phyloP scores from a whole-genome alignment of 2,329 filamentous ascomycete species.

The Tolypocladium ovalisporum region DNA sequence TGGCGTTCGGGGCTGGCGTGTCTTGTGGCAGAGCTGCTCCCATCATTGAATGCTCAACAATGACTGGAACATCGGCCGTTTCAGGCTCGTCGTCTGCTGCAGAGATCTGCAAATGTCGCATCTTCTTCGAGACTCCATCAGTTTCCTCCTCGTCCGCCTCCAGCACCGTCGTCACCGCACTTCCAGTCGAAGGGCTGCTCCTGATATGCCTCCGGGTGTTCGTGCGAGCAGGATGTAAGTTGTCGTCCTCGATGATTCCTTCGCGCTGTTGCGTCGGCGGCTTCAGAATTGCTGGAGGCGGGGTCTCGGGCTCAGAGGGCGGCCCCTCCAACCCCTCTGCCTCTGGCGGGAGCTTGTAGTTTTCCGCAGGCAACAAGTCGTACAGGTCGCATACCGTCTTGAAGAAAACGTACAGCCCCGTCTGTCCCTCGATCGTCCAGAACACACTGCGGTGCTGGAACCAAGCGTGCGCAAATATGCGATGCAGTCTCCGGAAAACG shows the following conservation, averaged over 20 bases:
- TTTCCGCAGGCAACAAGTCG: conserved; percentile 79
- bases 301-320: conserved; percentile 28
- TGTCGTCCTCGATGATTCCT: conserved; percentile 30
- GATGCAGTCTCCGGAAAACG: conserved; percentile 86
- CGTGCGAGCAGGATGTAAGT: conserved; percentile 44
- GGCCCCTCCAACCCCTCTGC: conserved; percentile 68
- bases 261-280: conserved; percentile 18
- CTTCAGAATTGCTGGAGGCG: conserved; percentile 24
- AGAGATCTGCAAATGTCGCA: conserved; percentile 36
- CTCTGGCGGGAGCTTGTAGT: conserved; percentile 89
- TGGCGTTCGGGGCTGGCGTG: conserved; percentile 4
- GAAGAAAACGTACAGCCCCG: conserved; percentile 93
- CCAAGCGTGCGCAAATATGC: conserved; percentile 98
- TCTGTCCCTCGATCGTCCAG: conserved; percentile 82
- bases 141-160: conserved; percentile 71
- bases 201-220: conserved; percentile 75
- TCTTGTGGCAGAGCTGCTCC: conserved; percentile 4
- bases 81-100: conserved; percentile 42
- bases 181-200: conserved; percentile 70
- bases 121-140: conserved; percentile 31
- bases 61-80: conserved; percentile 27
- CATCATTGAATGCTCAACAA: conserved; percentile 25
- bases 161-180: conserved; percentile 68
- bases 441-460: conserved; percentile 94
- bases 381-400: conserved; percentile 94